Conservation (phyloP, 805 yeast species). For the Candida morakotiae region DNA sequence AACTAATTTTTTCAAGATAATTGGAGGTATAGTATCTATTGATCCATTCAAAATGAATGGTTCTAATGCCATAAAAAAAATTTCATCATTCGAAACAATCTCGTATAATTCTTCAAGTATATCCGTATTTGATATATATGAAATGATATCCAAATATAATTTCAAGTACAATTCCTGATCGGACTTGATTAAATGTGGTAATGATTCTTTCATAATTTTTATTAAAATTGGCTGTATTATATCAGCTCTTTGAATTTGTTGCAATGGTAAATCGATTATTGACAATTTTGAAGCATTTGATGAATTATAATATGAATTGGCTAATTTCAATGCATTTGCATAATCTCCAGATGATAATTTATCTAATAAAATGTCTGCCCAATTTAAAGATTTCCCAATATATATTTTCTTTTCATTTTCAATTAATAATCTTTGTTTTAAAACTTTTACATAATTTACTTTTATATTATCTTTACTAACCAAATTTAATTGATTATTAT, state of each 20-base stretch:
- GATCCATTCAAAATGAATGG: constrained; percentile 45
- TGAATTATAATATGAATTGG: constrained; percentile 46
- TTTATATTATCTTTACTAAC: constrained; percentile 4
- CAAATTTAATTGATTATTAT: constrained; percentile 1
- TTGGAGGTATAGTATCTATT: constrained; percentile 55
- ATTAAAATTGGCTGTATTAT: constrained; percentile 52
- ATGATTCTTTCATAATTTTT: constrained; percentile 52
- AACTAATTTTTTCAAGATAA: constrained; percentile 59
- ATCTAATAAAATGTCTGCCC: constrained; percentile 62
- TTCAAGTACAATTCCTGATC: constrained; percentile 11
- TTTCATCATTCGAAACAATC: constrained; percentile 19
- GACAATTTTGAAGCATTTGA: constrained; percentile 45
- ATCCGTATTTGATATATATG: constrained; percentile 6
- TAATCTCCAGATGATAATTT: constrained; percentile 48
- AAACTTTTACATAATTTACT: constrained; percentile 12
- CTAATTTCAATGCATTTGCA: constrained; percentile 52
- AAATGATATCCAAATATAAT: constrained; percentile 13
- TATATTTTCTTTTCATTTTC: constrained; percentile 33
- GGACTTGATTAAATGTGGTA: constrained; percentile 34
- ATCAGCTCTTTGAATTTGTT: constrained; percentile 38
- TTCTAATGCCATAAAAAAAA: constrained; percentile 53
- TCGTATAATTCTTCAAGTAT: constrained; percentile 30
- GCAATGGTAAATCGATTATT: constrained; percentile 51
- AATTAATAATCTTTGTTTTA: constrained; percentile 21
- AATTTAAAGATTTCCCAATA: constrained; percentile 58